Conservation (phyloP, 805 yeast genomes). For the Saccharomycopsis fibuligera region DNA sequence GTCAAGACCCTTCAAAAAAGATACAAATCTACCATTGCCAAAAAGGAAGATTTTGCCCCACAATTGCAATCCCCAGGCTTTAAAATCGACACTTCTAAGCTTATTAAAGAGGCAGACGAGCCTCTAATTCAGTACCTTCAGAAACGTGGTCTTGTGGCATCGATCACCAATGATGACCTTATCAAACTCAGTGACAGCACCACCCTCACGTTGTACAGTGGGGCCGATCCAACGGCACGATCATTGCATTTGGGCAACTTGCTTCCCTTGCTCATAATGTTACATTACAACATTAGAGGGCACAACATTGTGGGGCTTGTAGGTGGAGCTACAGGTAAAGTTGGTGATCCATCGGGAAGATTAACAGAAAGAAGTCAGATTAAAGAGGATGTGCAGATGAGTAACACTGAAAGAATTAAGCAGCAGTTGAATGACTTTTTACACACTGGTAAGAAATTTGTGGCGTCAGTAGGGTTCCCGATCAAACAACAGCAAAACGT, state of each 20-base stretch:
- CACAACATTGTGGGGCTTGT: slow-evolving; percentile 78
- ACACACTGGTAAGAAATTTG: slow-evolving; percentile 54
- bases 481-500: too few relatives aligned
- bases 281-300: slow-evolving; percentile 82
- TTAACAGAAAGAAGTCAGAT: slow-evolving; percentile 63
- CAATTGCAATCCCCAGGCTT: slow-evolving; percentile 17
- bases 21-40: too few relatives aligned
- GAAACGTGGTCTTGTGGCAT: slow-evolving; percentile 43
- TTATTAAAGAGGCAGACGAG: slow-evolving; percentile 29
- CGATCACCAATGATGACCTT: slow-evolving; percentile 31
- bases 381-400: slow-evolving; percentile 42
- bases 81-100: slow-evolving; percentile 22
- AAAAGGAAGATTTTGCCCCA: too few relatives aligned
- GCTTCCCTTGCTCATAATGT: slow-evolving; percentile 74
- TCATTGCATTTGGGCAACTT: slow-evolving; percentile 90
- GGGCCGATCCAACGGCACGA: slow-evolving; percentile 92
- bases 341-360: slow-evolving; percentile 96
- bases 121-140: slow-evolving; percentile 37
- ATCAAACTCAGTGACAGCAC: slow-evolving; percentile 25
- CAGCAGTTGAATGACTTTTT: slow-evolving; percentile 60
- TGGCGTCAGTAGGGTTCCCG: slow-evolving; percentile 38
- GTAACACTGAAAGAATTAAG: slow-evolving; percentile 55
- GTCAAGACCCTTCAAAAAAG: too few relatives aligned
- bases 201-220: slow-evolving; percentile 63
- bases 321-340: slow-evolving; percentile 93